phyloP scores from a whole-genome alignment of 1,284 basidiomycete species.

The Malassezia sp. region DNA sequence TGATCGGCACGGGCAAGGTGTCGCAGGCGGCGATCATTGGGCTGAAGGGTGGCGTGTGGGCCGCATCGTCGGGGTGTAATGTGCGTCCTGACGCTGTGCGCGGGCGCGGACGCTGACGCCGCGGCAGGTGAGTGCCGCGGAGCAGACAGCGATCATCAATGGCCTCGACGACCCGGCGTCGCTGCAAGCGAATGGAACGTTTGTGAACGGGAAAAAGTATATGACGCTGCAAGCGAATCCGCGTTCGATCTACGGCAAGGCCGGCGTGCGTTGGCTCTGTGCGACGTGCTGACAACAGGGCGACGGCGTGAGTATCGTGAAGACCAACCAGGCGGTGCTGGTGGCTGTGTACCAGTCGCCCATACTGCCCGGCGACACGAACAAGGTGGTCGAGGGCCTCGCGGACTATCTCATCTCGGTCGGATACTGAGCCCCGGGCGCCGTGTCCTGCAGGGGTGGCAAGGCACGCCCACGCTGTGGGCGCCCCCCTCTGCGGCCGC shows the following conservation, averaged over 20 bases:
- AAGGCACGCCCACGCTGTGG: too few species aligned
- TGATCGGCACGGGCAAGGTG: constrained; percentile 67
- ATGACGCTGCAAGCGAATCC: constrained; percentile 58
- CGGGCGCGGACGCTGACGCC: too few species aligned
- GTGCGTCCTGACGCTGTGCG: constrained; percentile 49
- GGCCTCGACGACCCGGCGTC: constrained; percentile 53
- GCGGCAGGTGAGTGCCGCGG: constrained; percentile 64
- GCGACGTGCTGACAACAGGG: constrained; percentile 53
- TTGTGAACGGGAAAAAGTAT: constrained; percentile 66
- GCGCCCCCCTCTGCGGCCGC: too few species aligned
- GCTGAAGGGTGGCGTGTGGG: constrained; percentile 77
- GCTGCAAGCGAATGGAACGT: constrained; percentile 56
- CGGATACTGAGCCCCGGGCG: constrained; percentile 28
- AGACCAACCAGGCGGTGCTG: constrained; percentile 78
- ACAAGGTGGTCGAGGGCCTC: constrained; percentile 57
- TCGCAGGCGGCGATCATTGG: constrained; percentile 73
- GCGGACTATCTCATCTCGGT: constrained; percentile 40
- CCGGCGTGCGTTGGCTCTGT: constrained; percentile 55
- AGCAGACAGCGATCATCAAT: constrained; percentile 60
- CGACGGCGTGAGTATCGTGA: constrained; percentile 68
- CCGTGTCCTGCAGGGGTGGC: too few species aligned
- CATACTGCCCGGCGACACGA: constrained; percentile 58
- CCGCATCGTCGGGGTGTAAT: constrained; percentile 59
- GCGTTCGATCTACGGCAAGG: constrained; percentile 68
- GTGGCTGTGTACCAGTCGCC: constrained; percentile 67